Base-by-base conservation (phyloP, 2,329 filamentous ascomycete species). In the Paecilomyces formosus region DNA sequence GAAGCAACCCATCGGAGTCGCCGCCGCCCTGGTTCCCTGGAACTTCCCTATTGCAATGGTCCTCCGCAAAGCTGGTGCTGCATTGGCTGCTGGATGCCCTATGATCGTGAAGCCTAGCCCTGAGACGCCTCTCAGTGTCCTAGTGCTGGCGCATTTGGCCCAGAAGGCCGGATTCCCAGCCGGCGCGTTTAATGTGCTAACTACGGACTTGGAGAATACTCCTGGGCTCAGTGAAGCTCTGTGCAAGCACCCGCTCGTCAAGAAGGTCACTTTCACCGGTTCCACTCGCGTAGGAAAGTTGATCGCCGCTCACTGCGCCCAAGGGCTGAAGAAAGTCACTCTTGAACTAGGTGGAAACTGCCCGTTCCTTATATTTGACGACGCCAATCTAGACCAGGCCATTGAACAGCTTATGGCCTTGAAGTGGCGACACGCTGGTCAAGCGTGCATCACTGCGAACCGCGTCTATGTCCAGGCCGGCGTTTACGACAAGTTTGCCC, bases 31-130 rank as follows among this genome's bases (percentile, higher is more conserved):
- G 15, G 86, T 89, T 1, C 87, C 88, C 3, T 90, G 87, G 87
- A 88, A 90, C 65, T 89, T 88, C 63, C 86, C 86, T 0, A 79
- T 88, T 55, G 85, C 85, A 31, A 78, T 90, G 84, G 80, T 89
- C 6, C 70, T 89, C 56, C 79, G 88, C 31, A 90, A 90, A 68
- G 86, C 82, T 1, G 80, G 83, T 54, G 85, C 87, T 6, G 87
- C 87, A 1, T 73, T 90, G 45, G 88, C 88, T 1, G 87, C 87
- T 2, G 88, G 88, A 0, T 90, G 87, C 68, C 86, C 87, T 1
- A 89, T 92, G 84, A 79, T 92, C 30, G 79, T 84, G 15, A 90
- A 90, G 74, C 86, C 88, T 1, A 87, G 84, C 3, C 87, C 87
- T 0, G 87, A 90, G 70, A 86, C 84, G 1, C 84, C 84, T 0